phyloP scores from a whole-genome alignment of 495 filamentous ascomycete genomes.

The Elaphomyces granulatus region DNA sequence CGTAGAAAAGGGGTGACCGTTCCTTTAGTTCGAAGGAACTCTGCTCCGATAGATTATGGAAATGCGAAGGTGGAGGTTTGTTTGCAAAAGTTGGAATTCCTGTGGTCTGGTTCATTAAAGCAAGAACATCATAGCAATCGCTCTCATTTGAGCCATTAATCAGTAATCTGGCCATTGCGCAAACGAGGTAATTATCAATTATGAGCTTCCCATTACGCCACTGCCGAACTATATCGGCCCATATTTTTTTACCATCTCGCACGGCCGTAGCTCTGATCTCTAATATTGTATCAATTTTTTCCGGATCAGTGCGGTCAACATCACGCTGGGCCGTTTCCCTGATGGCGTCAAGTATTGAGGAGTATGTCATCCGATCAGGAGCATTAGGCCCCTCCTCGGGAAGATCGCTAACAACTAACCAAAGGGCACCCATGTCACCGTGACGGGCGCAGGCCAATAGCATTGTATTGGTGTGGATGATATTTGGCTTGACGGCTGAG shows the following conservation, averaged over 20 bases:
- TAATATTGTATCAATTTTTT: constrained; percentile 23
- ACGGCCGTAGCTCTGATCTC: constrained; percentile 24
- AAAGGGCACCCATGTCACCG: constrained; percentile 57
- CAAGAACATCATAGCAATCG: constrained; percentile 54
- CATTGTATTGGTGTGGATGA: constrained; percentile 75
- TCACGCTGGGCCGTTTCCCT: constrained; percentile 20
- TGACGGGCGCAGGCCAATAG: constrained; percentile 62
- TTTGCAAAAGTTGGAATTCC: constrained; percentile 37
- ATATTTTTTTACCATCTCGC: constrained; percentile 51
- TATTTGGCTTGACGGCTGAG: constrained; percentile 45
- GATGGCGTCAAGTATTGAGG: constrained; percentile 64
- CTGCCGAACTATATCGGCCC: constrained; percentile 59
- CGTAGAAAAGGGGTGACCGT: background rate
- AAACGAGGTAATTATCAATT: constrained; percentile 60
- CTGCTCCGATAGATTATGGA: background rate
- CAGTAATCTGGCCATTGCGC: constrained; percentile 61
- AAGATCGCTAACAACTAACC: constrained; percentile 50
- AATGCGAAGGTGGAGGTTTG: constrained; percentile 7
- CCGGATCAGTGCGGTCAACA: constrained; percentile 13
- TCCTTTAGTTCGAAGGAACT: background rate
- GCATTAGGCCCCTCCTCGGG: constrained; percentile 43
- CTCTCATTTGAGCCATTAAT: constrained; percentile 40
- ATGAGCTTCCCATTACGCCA: constrained; percentile 55
- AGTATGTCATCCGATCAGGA: constrained; percentile 60
- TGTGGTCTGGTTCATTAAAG: constrained; percentile 64